Evolutionary conservation across 371 early-diverging fungal species (phyloP).

Genomic region (Mortierella sp.): DNA sequence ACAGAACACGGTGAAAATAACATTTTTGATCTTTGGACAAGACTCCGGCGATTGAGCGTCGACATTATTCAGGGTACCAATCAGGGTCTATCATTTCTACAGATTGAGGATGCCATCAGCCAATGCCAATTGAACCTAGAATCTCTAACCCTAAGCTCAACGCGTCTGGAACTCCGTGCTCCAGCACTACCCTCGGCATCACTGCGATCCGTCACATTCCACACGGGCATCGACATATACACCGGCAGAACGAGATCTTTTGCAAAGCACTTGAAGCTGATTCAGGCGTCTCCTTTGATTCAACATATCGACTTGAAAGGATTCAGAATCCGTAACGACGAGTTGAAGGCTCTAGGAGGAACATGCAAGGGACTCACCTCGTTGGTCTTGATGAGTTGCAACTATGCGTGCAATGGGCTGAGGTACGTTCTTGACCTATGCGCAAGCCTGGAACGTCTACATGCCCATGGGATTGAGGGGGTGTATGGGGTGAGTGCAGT

Average conservation of each 20-base stretch:
- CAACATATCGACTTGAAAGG: constrained; percentile 1
- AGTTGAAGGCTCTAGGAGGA: not conserved
- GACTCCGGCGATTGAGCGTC: constrained; percentile 1
- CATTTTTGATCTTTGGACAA: constrained; percentile 1
- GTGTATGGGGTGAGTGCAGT: too few species aligned
- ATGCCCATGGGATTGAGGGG: too few species aligned
- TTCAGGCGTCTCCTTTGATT: constrained; percentile 2
- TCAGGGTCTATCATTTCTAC: not conserved
- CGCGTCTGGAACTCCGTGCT: too few species aligned
- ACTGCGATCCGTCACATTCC: too few species aligned
- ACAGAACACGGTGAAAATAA: not conserved
- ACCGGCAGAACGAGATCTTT: too few species aligned
- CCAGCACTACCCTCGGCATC: too few species aligned
- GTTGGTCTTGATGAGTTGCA: not conserved
- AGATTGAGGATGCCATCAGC: not conserved
- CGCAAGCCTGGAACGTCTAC: too few species aligned
- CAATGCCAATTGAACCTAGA: too few species aligned
- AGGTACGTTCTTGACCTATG: too few species aligned
- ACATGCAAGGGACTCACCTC: not conserved
- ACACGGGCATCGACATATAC: not conserved
- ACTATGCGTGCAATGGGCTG: not conserved
- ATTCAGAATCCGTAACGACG: not conserved
- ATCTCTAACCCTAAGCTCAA: too few species aligned
- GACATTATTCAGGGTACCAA: too few species aligned
- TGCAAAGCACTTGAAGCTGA: not conserved